phyloP scores from a whole-genome alignment of 108 stramenopile genomes.

The Cyclotella atomus region DNA sequence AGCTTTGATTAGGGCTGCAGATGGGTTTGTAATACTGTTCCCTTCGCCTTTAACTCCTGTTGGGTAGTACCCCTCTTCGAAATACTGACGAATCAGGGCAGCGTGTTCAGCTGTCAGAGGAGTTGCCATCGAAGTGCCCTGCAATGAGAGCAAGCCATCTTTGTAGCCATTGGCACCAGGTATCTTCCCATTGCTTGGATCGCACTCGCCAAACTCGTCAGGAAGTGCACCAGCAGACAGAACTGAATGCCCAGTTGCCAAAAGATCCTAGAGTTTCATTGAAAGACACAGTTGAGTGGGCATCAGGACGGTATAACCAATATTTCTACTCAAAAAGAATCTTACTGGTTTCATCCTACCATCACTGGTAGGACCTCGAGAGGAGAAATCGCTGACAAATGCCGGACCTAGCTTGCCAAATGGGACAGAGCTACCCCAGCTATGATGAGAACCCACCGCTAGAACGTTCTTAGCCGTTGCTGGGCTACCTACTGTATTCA shows the following conservation, averaged over 20 bases:
- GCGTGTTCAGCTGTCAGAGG: conserved; percentile 64
- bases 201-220: conserved; percentile 23
- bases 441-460: conserved; percentile 32
- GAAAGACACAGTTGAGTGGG: too few relatives aligned
- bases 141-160: conserved; percentile 31
- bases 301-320: too few relatives aligned
- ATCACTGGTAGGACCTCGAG: conserved; percentile 41
- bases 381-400: conserved; percentile 45
- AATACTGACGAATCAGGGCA: conserved; percentile 73
- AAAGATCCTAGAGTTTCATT: too few relatives aligned
- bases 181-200: conserved; percentile 9
- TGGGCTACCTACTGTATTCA: conserved; percentile 41
- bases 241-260: conserved; percentile 32
- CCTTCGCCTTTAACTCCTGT: conserved; percentile 35
- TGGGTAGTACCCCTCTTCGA: conserved; percentile 60
- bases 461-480: conserved; percentile 48
- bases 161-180: conserved; percentile 8
- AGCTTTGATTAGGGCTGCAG: conserved; percentile 69
- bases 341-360: conserved; percentile 44
- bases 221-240: conserved; percentile 63
- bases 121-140: conserved; percentile 65
- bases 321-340: too few relatives aligned
- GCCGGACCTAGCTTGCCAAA: conserved; percentile 22
- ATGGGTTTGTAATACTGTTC: conserved; percentile 41
- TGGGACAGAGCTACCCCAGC: conserved; percentile 1